Conservation (phyloP, 2,329 filamentous ascomycete species). For the Apiospora koreana region DNA sequence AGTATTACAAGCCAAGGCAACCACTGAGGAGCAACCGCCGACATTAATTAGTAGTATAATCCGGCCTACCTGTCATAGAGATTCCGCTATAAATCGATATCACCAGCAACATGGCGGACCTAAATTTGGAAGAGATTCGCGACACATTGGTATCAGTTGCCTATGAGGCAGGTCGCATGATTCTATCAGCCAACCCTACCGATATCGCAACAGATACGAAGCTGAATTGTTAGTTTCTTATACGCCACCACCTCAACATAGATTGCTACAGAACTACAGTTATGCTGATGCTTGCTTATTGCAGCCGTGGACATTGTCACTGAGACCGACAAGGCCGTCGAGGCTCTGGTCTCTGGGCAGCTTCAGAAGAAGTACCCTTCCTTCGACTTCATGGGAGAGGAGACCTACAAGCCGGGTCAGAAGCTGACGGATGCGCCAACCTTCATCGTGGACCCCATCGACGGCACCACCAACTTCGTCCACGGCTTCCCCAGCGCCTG, state of each 20-base stretch:
- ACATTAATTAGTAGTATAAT: too few relatives aligned
- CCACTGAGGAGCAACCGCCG: not conserved
- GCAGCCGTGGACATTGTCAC: slow-evolving; percentile 69
- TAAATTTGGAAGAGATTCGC: slow-evolving; percentile 63
- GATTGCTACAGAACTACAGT: not conserved
- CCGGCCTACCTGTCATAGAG: not conserved
- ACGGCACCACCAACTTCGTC: slow-evolving; percentile 81
- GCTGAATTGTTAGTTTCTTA: slow-evolving; percentile 57
- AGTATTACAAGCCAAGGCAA: not conserved
- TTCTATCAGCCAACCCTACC: slow-evolving; percentile 60
- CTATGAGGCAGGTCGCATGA: slow-evolving; percentile 65
- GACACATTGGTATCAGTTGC: slow-evolving; percentile 62
- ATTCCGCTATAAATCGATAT: not conserved
- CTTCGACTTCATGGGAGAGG: slow-evolving; percentile 71
- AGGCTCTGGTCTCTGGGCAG: slow-evolving; percentile 58
- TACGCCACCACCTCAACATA: not conserved
- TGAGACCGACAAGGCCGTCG: slow-evolving; percentile 66
- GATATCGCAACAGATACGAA: slow-evolving; percentile 61
- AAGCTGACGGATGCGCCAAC: slow-evolving; percentile 67
- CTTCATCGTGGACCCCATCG: slow-evolving; percentile 81
- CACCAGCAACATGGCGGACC: slow-evolving; percentile 40
- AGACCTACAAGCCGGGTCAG: slow-evolving; percentile 71
- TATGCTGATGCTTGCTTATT: not conserved
- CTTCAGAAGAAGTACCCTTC: slow-evolving; percentile 55
- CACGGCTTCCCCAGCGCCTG: slow-evolving; percentile 75